These are phyloP conservation scores for Candida parachauliodes DNA, from an alignment of 805 yeast genomes.

Conservation along the genomic window DNA sequence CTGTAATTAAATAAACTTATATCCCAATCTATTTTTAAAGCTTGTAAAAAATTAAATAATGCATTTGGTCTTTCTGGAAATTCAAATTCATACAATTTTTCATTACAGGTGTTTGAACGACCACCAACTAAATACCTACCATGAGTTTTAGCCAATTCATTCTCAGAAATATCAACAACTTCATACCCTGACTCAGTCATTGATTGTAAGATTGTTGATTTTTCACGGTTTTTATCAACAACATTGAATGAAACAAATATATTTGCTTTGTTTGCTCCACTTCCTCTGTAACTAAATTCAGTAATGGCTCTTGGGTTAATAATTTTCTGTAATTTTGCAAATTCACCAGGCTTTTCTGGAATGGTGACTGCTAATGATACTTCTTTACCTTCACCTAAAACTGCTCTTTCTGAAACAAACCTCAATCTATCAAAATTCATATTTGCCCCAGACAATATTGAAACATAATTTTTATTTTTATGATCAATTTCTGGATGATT, in stretches of 20 bases:
- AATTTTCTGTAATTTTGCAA: constrained; percentile 67
- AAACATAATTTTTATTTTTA: constrained; percentile 66
- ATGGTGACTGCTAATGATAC: constrained; percentile 86
- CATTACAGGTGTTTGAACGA: constrained; percentile 51
- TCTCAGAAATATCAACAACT: constrained; percentile 82
- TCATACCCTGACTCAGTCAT: constrained; percentile 49
- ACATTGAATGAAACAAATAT: constrained; percentile 89
- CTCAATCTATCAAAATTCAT: constrained; percentile 96
- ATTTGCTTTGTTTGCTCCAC: constrained; percentile 55
- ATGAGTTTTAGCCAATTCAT: constrained; percentile 93
- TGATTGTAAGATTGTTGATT: constrained; percentile 56
- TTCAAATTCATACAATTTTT: constrained; percentile 78
- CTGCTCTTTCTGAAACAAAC: constrained; percentile 96
- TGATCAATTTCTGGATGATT: constrained; percentile 70
- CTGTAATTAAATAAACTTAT: constrained; percentile 93
- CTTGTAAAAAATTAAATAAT: constrained; percentile 68
- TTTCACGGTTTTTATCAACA: constrained; percentile 68
- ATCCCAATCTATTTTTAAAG: constrained; percentile 80
- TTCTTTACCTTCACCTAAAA: constrained; percentile 97
- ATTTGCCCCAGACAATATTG: constrained; percentile 92
- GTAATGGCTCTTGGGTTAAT: constrained; percentile 89
- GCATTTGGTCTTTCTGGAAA: constrained; percentile 99
- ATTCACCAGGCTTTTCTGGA: constrained; percentile 92
- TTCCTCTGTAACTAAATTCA: constrained; percentile 86
- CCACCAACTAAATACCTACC: constrained; percentile 98